Evolutionary conservation across 1,284 basidiomycete genomes (phyloP).

Genomic region (Trametes sp.): DNA sequence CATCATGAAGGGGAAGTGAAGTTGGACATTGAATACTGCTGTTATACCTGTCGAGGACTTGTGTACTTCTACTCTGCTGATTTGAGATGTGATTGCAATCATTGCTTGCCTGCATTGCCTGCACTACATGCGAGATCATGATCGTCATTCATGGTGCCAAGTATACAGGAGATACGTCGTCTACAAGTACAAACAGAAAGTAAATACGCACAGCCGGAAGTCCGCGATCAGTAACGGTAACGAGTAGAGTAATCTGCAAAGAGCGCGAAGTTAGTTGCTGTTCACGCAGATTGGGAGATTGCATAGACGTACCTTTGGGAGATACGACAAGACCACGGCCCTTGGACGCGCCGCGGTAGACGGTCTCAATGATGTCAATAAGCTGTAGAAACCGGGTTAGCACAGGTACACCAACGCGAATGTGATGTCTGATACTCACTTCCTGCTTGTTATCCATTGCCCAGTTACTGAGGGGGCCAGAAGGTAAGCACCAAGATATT

Average conservation of each 20-base stretch:
- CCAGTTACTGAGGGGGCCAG: constrained; percentile 77
- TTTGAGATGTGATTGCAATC: too few species aligned
- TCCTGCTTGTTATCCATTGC: constrained; percentile 98
- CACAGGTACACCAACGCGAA: too few species aligned
- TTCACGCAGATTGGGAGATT: too few species aligned
- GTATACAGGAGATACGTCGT: constrained; percentile 8
- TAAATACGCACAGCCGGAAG: constrained; percentile 8
- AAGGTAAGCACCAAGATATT: constrained; percentile 11
- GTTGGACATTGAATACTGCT: background rate
- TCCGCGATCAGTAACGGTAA: constrained; percentile 72
- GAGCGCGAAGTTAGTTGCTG: constrained; percentile 15
- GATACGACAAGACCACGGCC: constrained; percentile 98
- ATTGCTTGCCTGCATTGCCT: background rate
- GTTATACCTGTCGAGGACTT: background rate
- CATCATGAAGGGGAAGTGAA: constrained; percentile 66
- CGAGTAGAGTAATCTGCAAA: constrained; percentile 83
- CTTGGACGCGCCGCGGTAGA: constrained; percentile 97
- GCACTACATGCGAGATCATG: background rate
- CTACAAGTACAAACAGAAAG: constrained; percentile 26
- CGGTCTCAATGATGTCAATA: constrained; percentile 98
- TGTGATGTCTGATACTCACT: too few species aligned
- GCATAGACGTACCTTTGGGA: constrained; percentile 81
- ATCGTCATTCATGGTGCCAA: background rate
- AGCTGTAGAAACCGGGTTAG: constrained; percentile 57
- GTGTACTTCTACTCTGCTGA: background rate